Evolutionary conservation across 2,329 filamentous ascomycete species (phyloP), one percentile per base, ranked within the genome.

Genomic region (Hymenoscyphus albidus): DNA sequence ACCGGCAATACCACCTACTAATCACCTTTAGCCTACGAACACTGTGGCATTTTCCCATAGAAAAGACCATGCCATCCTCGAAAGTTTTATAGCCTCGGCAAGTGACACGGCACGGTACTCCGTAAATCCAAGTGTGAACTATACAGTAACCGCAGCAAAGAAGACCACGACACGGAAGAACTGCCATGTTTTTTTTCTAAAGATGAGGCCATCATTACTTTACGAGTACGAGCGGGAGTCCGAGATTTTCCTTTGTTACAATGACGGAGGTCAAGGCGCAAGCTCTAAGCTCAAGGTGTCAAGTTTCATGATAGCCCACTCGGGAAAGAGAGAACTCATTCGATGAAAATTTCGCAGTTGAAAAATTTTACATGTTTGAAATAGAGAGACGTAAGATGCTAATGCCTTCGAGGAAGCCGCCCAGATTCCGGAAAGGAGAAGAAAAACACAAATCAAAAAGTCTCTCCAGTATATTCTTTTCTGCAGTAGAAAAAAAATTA

Each of bases 321-420:
- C 55, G 55, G 27, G 13, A 14, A 32, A 35, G 35, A 35, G 9
- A 35, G 35, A 35, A 35, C 35, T 35, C 35, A 5, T 5, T 35
- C 3, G 35, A 35, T 35, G 35, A 35, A 35, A 35, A 35, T 35
- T 35, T 35, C 22, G 35, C 35, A 35, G 5, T 35, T 35, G 35
- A 35, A 10, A 35, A 35, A 5, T 35, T 6, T 6, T 35, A 35
- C 35, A 35, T 5, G 5, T 35, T 7, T 35, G 3, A 7, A 35
- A 35, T 5, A 35, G 5, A 35, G 35, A 35, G 9, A 35, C 5
- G 35, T 35, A 22, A 61, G 55, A 51, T 61, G 59, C 59, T 40
- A 27, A 61, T 61, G 42, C 42, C 59, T 22, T 39, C 22, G 38
- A 38, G 59, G 44, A 61, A 51, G 22, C 27, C 44, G 48, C 48